Base-by-base conservation (phyloP, 345 rosid genomes). In the Populus euphratica region DNA sequence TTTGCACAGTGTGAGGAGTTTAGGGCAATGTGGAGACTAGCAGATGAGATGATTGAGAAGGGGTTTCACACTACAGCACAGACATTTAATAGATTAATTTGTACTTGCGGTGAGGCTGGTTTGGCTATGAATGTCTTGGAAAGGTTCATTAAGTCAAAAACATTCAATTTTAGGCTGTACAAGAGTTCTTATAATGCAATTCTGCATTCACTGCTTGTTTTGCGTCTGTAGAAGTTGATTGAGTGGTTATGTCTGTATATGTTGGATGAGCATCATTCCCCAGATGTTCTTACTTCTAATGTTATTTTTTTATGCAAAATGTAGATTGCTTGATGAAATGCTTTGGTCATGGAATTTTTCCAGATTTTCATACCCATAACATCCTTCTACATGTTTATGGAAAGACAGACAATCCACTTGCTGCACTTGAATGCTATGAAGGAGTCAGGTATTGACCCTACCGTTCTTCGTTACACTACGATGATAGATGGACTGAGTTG, bases 401-500 rank as follows among this genome's bases (percentile, higher is more conserved):
- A 54, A 95, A 86, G 85, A 92, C 92, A 16, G 84, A 93, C 71
- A 93, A 90, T 54, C 98, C 94, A n/a, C 81, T 90, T 6, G 97
- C 92, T 61, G 99, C 98, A 33, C 84, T 88, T 66, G 85, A 89
- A 89, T 82, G 92, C 91, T 86, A 92, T 95, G 97, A 93, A 83
- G 81, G 91, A 91, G 81, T 88, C 77, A 33, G 95, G 97, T 54
- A 54, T 86, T 68, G 84, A 84, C 52, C 98, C 98, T 9, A 83
- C 76, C 36, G 88, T 87, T 62, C 90, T 91, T 76, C 98, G 93
- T 82, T 89, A 81, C 85, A 93, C 98, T n/a, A 91, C 96, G 13
- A 82, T 95, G 90, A 93, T 93, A 52, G 99, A 95, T 76, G 99
- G 97, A 73, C 73, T 95, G 73, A 92, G 99, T 76, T 88, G 94